These are phyloP conservation scores for Debaryomyces tyrocola DNA, from an alignment of 805 yeast species.

Conservation along the genomic window DNA sequence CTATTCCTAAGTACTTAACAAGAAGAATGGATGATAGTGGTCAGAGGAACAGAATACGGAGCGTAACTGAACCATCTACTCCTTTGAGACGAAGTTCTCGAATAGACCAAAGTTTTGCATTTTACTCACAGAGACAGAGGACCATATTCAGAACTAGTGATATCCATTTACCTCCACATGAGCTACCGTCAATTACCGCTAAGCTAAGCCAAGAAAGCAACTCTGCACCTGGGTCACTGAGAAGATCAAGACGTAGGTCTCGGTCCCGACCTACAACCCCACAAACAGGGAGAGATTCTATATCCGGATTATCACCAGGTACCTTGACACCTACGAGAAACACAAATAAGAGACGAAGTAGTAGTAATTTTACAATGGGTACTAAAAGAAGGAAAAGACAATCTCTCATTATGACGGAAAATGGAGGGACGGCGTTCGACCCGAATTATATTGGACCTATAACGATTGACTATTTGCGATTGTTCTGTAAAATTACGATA, in stretches of 20 bases:
- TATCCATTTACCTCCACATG: conserved; percentile 11
- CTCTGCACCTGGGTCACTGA: conserved; percentile 5
- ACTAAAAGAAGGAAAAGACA: conserved; percentile 22
- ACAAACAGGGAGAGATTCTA: background rate
- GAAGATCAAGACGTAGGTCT: conserved; percentile 3
- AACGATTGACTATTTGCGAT: conserved; percentile 36
- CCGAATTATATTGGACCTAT: conserved; percentile 35
- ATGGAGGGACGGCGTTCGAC: conserved; percentile 26
- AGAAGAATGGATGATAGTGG: background rate
- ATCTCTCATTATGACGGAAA: conserved; percentile 20
- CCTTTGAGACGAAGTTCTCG: conserved; percentile 9
- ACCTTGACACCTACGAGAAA: conserved; percentile 10
- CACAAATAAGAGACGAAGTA: conserved; percentile 5
- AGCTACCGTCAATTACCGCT: conserved; percentile 7
- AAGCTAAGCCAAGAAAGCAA: conserved; percentile 6
- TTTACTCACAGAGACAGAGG: conserved; percentile 5
- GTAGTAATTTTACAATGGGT: conserved; percentile 4
- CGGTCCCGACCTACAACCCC: conserved; percentile 4
- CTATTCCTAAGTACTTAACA: background rate
- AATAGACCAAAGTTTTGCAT: conserved; percentile 2
- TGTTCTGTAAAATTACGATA: conserved; percentile 30
- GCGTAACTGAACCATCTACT: conserved; percentile 19
- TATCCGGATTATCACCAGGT: background rate
- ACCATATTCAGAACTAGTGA: background rate
- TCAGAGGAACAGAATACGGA: background rate